Evolutionary conservation across 225 moss, liverwort and hornwort genomes (phyloP).

Genomic region (Physcomitrium patens): DNA sequence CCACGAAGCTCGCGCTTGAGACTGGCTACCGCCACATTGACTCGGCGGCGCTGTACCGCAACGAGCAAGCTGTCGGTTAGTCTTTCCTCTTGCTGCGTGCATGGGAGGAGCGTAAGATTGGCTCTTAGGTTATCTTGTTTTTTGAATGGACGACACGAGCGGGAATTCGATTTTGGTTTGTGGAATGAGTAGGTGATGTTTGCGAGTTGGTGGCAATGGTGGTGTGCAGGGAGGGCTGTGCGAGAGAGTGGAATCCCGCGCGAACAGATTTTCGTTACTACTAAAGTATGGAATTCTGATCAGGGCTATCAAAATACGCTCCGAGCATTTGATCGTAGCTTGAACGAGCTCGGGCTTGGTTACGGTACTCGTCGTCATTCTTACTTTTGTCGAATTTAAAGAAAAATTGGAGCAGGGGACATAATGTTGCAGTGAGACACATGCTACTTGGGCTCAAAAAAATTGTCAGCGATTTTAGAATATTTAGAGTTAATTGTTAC

Average conservation of each 20-base stretch:
- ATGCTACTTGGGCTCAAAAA: background rate
- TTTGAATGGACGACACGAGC: background rate
- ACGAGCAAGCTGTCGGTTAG: constrained; percentile 84
- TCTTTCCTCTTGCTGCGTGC: background rate
- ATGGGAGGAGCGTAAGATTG: background rate
- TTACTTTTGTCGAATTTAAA: background rate
- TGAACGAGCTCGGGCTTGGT: constrained; percentile 75
- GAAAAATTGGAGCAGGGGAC: background rate
- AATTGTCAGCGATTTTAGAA: background rate
- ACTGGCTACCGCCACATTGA: constrained; percentile 89
- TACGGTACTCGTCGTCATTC: constrained; percentile 47
- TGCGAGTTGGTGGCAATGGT: background rate
- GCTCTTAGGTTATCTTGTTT: constrained; percentile 15
- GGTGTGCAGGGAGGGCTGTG: constrained; percentile 69
- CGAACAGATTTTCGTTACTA: constrained; percentile 85
- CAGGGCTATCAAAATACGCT: constrained; percentile 84
- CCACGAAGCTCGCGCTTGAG: constrained; percentile 55
- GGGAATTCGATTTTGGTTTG: no score
- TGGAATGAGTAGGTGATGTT: background rate
- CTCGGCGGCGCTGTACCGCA: constrained; percentile 72
- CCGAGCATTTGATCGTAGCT: constrained; percentile 76
- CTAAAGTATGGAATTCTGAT: constrained; percentile 93
- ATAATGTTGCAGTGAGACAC: background rate
- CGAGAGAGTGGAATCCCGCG: constrained; percentile 85
- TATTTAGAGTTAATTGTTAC: background rate